Evolutionary conservation across 352 stramenopile genomes (phyloP), one percentile per base, ranked within the genome.

Genomic region (Phytophthora quininea): DNA sequence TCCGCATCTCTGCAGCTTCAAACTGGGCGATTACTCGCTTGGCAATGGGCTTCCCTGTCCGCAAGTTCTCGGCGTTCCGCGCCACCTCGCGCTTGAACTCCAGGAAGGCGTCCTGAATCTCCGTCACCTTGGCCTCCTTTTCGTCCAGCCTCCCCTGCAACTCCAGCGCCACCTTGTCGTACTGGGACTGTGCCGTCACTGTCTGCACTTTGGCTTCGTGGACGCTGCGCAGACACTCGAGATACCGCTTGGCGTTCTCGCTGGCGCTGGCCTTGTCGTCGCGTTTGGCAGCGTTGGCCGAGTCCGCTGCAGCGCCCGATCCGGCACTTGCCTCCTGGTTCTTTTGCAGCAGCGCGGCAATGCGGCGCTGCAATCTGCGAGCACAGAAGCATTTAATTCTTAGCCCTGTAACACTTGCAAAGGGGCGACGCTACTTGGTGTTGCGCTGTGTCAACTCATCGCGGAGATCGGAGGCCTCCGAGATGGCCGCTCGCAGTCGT

Each of bases 11-110:
- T 2, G 77, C 82, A 3, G 71, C 71, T 71, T 98, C 95, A 54
- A 98, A 97, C 76, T 97, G 84, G 4, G 62, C 62, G 66, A 98
- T 96, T 51, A 97, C 78, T 2, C 84, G 79, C 64, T 84, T 88
- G 30, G 92, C 77, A 48, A 98, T 97, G 6, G 89, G 80, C 64
- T 97, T 97, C 11, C 91, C 92, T 24, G 93, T 98, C 46, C 91
- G 74, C 73, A 89, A 91, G 59, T 97, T 97, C 75, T 98, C 93
- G 12, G 92, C 90, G 53, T 89, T 90, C 59, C 85, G 79, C 54
- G 91, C 90, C 51, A 98, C 95, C 64, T 98, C 92, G 49, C 88
- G 80, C 82, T 98, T 98, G 66, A 98, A 98, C 62, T 98, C 86
- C 43, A 95, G 71, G 65, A 98, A 98, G 14, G 92, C 95, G 61